phyloP scores from a whole-genome alignment of 2,329 filamentous ascomycete species.

The Aspergillus ochraceus region DNA sequence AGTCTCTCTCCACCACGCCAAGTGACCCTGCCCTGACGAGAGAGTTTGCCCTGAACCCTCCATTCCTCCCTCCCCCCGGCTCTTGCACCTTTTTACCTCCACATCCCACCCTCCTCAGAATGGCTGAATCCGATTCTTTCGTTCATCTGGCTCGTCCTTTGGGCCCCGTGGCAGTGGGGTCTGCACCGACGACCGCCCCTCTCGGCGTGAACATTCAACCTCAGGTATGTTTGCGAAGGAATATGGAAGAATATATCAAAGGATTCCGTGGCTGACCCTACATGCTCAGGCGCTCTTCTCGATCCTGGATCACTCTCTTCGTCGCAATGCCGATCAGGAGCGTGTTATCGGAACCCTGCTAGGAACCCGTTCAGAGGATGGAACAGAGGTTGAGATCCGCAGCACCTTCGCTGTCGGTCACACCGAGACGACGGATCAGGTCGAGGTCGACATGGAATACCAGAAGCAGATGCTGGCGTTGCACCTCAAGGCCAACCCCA shows the following conservation, averaged over 20 bases:
- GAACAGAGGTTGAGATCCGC: slow-evolving; percentile 91
- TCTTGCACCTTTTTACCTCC: neutral
- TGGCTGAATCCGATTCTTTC: slow-evolving; percentile 84
- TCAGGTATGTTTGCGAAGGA: slow-evolving; percentile 62
- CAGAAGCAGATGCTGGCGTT: slow-evolving; percentile 98
- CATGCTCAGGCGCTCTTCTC: slow-evolving; percentile 60
- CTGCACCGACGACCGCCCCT: slow-evolving; percentile 83
- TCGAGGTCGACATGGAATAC: slow-evolving; percentile 99
- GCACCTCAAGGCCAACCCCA: slow-evolving; percentile 89
- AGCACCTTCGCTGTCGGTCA: slow-evolving; percentile 98
- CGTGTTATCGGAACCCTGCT: slow-evolving; percentile 96
- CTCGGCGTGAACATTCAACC: slow-evolving; percentile 93
- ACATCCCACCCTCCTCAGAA: slow-evolving; percentile 55
- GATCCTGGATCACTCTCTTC: slow-evolving; percentile 83
- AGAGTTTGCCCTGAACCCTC: neutral
- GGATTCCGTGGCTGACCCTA: slow-evolving; percentile 16
- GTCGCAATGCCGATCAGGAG: slow-evolving; percentile 87
- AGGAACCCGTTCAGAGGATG: slow-evolving; percentile 91
- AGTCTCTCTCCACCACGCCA: slow-evolving; percentile 31
- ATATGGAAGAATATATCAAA: neutral
- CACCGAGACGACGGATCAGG: slow-evolving; percentile 97
- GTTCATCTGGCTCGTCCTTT: slow-evolving; percentile 92
- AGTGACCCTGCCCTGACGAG: slow-evolving; percentile 23
- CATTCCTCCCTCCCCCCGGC: neutral
- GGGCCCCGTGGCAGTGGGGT: slow-evolving; percentile 74